Evolutionary conservation across 768 basidiomycete genomes (phyloP), one percentile per base, ranked within the genome.

Genomic region (Tephrocybe sp.): DNA sequence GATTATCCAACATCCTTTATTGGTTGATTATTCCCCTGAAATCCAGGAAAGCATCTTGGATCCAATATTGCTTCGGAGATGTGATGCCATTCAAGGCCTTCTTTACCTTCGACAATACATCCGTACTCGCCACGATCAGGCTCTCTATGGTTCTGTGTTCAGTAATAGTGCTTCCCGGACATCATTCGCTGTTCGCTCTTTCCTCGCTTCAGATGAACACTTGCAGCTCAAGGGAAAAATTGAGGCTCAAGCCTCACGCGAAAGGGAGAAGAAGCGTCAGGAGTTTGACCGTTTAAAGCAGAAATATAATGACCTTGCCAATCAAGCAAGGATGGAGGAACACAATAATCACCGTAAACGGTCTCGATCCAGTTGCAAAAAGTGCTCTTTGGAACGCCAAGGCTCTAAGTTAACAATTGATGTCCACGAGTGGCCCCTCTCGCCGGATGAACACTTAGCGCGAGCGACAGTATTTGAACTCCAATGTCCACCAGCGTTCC

Each of bases 1-100:
- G 1, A 58, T 71, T n/a, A 30, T 31, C 15, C 59, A 65, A 21
- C 60, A 62, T 30, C 73, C 79, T 1, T 63, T 79, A 5, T 59
- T 82, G 4, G 35, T 34, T 0, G 60, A 71, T 5, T 81, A 77
- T 46, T 73, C 76, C 9, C 77, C 80, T 0, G 77, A 76, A 50
- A 59, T 82, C 0, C 67, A 73, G 1, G 24, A 49, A 1, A 38
- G 44, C 3, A 55, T 78, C 21, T 56, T 80, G 16, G 65, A 77
- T 24, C 50, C 66, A 0, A 66, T 82, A 22, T 60, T 82, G 7
- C 64, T 82, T 2, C 66, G 61, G 19, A 65, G 62, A 44, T 46
- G 60, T 3, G 47, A 57, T n/a, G 49, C 52, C 9, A 51, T 77
- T 21, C 44, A 44, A 13, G 63, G 71, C 2, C 62, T 72, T 13